Evolutionary conservation across 2,329 filamentous ascomycete genomes (phyloP).

Genomic region (Fusarium tjaetaba): DNA sequence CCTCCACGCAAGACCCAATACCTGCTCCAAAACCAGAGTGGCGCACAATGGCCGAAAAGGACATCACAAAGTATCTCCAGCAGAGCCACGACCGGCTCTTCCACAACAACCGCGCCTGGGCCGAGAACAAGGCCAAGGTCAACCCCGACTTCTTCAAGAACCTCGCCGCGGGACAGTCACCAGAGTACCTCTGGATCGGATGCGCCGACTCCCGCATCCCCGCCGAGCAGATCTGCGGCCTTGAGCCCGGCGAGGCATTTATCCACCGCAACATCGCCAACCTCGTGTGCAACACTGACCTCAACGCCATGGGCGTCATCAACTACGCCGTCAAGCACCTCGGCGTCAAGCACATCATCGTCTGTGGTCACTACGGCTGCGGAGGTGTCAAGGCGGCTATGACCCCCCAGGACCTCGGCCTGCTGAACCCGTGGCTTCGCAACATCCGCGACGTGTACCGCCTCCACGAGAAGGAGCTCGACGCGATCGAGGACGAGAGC

Average conservation of each 20-base stretch:
- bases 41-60: conserved; percentile 50
- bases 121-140: conserved; percentile 62
- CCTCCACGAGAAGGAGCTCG: conserved; percentile 75
- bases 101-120: conserved; percentile 75
- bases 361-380: conserved; percentile 83
- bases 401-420: conserved; percentile 74
- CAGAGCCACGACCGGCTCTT: conserved; percentile 75
- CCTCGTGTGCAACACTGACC: conserved; percentile 80
- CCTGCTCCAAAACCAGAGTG: conserved; percentile 22
- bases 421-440: conserved; percentile 78
- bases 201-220: conserved; percentile 92
- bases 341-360: conserved; percentile 81
- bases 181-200: conserved; percentile 86
- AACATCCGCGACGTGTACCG: conserved; percentile 81
- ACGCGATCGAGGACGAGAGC: conserved; percentile 66
- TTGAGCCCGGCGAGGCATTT: conserved; percentile 90
- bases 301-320: conserved; percentile 83
- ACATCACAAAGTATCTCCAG: conserved; percentile 66
- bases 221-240: conserved; percentile 86
- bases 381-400: conserved; percentile 80
- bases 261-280: conserved; percentile 97
- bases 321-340: conserved; percentile 87
- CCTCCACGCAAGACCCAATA: background rate
- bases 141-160: conserved; percentile 74
- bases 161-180: conserved; percentile 71